Percentiles rank a stretch among this genome's conserved stretches.
Conservation (phyloP, 768 basidiomycete species). For the Kwoniella pini region DNA sequence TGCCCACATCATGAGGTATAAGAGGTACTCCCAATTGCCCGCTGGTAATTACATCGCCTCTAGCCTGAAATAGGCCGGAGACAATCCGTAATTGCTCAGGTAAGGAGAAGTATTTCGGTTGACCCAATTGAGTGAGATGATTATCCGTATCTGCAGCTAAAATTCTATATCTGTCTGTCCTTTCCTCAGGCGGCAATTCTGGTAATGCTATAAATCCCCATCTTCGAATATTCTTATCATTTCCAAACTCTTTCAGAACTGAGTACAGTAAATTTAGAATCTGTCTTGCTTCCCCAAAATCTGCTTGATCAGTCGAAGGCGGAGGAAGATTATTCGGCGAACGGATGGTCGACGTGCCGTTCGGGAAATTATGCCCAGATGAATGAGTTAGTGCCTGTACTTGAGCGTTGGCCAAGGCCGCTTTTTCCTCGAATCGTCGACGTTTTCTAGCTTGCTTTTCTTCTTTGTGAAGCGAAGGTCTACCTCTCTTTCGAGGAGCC, state of each 20-base stretch:
- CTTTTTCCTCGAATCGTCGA: conserved; percentile 1
- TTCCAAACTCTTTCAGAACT: conserved; percentile 20
- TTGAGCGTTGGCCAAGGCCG: not conserved
- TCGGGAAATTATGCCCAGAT: not conserved
- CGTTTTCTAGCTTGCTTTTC: conserved; percentile 5
- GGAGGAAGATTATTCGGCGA: not conserved
- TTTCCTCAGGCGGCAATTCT: conserved; percentile 20
- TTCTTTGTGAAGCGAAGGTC: not conserved
- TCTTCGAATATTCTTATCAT: not conserved
- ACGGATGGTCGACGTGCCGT: not conserved
- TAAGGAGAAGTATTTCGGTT: conserved; percentile 18
- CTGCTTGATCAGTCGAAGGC: no score
- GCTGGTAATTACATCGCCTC: not conserved
- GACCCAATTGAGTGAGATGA: conserved; percentile 2
- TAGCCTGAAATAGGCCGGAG: not conserved
- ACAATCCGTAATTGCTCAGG: not conserved
- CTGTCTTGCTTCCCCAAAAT: conserved; percentile 11
- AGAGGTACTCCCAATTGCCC: not conserved
- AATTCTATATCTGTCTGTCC: conserved; percentile 11
- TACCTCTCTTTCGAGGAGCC: no score
- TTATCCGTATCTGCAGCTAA: conserved; percentile 28
- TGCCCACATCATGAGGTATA: not conserved
- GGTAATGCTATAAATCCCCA: conserved; percentile 38
- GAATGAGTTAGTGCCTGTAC: not conserved
- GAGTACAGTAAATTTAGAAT: conserved; percentile 37